Conservation (phyloP, 371 early-diverging fungal genomes). For the Nematocida sp. region DNA sequence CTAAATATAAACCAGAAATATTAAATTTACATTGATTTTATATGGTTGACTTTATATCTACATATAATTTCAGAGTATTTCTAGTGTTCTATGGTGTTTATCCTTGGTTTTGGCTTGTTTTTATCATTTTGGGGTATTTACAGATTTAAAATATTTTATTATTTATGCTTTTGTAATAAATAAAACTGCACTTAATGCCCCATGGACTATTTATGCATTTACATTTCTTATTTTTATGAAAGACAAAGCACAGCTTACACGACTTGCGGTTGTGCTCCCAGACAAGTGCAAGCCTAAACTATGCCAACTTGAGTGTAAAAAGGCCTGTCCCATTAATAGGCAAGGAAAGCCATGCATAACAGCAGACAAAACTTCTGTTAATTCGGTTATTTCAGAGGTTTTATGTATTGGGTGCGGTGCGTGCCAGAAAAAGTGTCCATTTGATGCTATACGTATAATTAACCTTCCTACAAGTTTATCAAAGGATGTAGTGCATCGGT, state of each 20-base stretch:
- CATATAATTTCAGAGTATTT: too few relatives aligned
- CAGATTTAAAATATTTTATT: too few relatives aligned
- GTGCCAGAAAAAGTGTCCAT: conserved; percentile 97
- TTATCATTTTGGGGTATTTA: too few relatives aligned
- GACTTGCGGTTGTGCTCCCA: conserved; percentile 88
- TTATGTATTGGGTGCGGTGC: conserved; percentile 99
- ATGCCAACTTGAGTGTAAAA: conserved; percentile 94
- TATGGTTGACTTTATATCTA: too few relatives aligned
- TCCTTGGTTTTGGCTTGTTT: too few relatives aligned
- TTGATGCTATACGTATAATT: conserved; percentile 92
- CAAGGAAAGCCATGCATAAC: conserved; percentile 72
- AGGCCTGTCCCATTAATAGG: conserved; percentile 79
- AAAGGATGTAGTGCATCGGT: conserved; percentile 92
- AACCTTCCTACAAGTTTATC: conserved; percentile 95
- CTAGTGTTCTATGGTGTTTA: too few relatives aligned
- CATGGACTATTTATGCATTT: conserved; percentile 7
- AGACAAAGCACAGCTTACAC: conserved; percentile 75
- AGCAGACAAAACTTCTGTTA: conserved; percentile 72
- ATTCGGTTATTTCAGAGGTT: conserved; percentile 80
- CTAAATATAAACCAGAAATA: too few relatives aligned
- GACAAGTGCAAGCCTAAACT: conserved; percentile 99
- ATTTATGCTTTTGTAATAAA: too few relatives aligned
- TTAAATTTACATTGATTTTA: too few relatives aligned
- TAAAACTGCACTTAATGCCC: too few relatives aligned
- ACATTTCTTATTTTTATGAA: conserved; percentile 46